A percentile compares a stretch with the other conserved stretches of the same genome.
Conservation (phyloP, 1,139 yeast species). For the Zygotorulaspora mrakii region DNA sequence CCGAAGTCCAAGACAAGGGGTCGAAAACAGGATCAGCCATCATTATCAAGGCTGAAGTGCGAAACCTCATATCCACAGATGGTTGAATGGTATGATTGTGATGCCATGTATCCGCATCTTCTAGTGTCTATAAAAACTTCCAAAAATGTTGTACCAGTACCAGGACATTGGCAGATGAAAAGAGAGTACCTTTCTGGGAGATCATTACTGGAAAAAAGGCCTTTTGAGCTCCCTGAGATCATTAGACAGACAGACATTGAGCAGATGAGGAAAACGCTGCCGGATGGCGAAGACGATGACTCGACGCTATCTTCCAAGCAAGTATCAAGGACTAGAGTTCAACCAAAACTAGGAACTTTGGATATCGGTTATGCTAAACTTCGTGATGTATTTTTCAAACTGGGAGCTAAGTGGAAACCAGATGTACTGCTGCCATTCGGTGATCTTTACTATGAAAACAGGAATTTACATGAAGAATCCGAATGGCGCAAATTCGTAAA, state of each 20-base stretch:
- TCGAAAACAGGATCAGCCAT: conserved; percentile 52
- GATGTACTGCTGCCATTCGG: conserved; percentile 58
- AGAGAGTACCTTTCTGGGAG: conserved; percentile 72
- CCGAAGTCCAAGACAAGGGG: conserved; percentile 42
- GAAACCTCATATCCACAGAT: conserved; percentile 58
- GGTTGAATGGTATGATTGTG: conserved; percentile 84
- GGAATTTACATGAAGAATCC: conserved; percentile 52
- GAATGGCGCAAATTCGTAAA: conserved; percentile 35
- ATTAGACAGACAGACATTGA: conserved; percentile 82
- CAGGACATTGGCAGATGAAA: conserved; percentile 79
- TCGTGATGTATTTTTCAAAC: conserved; percentile 80
- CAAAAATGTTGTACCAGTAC: conserved; percentile 72
- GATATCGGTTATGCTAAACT: conserved; percentile 84
- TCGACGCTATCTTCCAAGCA: conserved; percentile 63
- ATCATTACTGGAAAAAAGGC: conserved; percentile 65
- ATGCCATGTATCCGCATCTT: conserved; percentile 74
- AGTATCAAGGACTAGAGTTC: conserved; percentile 76
- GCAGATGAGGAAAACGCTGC: conserved; percentile 67
- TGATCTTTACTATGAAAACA: conserved; percentile 76
- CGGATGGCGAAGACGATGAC: conserved; percentile 33
- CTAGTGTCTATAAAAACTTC: conserved; percentile 61
- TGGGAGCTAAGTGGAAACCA: conserved; percentile 65
- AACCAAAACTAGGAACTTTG: conserved; percentile 81
- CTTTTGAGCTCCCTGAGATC: conserved; percentile 74
- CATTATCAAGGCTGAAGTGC: conserved; percentile 67